Evolutionary conservation across 495 filamentous ascomycete genomes (phyloP).

Genomic region (Penicillium chermesinum): DNA sequence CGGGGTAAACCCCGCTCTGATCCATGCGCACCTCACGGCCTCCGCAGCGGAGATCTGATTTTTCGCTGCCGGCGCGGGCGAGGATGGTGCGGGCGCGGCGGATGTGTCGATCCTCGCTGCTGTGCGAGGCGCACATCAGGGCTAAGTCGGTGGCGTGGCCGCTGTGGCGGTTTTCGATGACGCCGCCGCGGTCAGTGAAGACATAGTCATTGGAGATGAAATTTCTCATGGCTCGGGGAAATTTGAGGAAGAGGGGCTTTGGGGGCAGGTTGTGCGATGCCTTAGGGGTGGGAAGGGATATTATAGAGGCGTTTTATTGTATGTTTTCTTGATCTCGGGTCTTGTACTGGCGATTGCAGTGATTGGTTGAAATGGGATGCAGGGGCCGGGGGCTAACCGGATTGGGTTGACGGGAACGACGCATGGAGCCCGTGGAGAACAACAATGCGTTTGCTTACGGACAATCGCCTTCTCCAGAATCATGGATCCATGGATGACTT

Average conservation of each 20-base stretch:
- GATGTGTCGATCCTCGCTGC: slow-evolving; percentile 36
- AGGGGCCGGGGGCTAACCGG: neutral
- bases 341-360: neutral
- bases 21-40: slow-evolving; percentile 28
- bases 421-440: neutral
- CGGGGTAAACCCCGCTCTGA: slow-evolving; percentile 32
- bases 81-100: slow-evolving; percentile 30
- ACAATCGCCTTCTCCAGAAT: no score
- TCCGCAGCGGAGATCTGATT: slow-evolving; percentile 34
- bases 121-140: slow-evolving; percentile 43
- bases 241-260: neutral
- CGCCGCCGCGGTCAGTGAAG: slow-evolving; percentile 21
- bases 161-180: slow-evolving; percentile 34
- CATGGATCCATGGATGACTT: neutral
- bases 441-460: no score
- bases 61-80: slow-evolving; percentile 14
- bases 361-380: neutral
- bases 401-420: neutral
- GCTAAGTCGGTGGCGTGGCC: slow-evolving; percentile 40
- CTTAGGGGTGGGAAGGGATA: no score
- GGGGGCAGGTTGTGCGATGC: neutral
- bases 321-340: neutral
- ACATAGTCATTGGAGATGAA: slow-evolving; percentile 20
- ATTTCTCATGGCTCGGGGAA: slow-evolving; percentile 6
- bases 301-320: neutral